A percentile compares a stretch with the other conserved stretches of the same genome.
Conservation (phyloP, 2,329 filamentous ascomycete genomes). For the Apiospora kogelbergensis region DNA sequence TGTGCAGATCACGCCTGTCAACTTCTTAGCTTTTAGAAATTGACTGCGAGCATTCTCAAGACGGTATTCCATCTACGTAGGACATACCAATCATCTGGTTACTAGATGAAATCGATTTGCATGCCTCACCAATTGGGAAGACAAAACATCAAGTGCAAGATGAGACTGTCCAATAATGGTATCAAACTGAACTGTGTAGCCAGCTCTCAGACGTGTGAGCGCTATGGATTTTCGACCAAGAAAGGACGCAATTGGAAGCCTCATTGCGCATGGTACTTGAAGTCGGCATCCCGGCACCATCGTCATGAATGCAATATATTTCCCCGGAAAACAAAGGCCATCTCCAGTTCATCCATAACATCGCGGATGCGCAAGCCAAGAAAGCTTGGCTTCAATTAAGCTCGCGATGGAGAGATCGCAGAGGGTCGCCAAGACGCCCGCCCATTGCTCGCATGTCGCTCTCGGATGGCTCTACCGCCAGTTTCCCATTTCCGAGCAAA, state of each 20-base stretch:
- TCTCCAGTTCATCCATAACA: neutral
- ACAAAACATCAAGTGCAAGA: neutral
- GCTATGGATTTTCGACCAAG: neutral
- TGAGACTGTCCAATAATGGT: neutral
- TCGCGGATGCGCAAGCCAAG: neutral
- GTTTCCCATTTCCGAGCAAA: neutral
- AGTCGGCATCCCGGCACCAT: neutral
- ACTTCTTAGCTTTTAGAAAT: neutral
- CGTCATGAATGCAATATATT: neutral
- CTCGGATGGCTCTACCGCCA: neutral
- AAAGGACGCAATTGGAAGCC: neutral
- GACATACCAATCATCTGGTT: neutral
- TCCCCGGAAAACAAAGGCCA: neutral
- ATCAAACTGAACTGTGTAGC: neutral
- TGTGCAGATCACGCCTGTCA: neutral
- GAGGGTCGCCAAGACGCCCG: neutral
- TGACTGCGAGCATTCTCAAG: neutral
- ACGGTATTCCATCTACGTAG: neutral
- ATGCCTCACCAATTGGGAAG: neutral
- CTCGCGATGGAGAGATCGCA: neutral
- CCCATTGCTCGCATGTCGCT: neutral
- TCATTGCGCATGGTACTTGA: neutral
- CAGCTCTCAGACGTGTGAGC: neutral
- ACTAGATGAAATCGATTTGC: neutral
- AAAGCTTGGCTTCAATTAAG: slow-evolving; percentile 4